A percentile compares a stretch with the other conserved stretches of the same genome.
These are phyloP conservation scores for Chaetomiaceae sp. DNA, from an alignment of 2,329 filamentous ascomycete species.

Conservation along the genomic window DNA sequence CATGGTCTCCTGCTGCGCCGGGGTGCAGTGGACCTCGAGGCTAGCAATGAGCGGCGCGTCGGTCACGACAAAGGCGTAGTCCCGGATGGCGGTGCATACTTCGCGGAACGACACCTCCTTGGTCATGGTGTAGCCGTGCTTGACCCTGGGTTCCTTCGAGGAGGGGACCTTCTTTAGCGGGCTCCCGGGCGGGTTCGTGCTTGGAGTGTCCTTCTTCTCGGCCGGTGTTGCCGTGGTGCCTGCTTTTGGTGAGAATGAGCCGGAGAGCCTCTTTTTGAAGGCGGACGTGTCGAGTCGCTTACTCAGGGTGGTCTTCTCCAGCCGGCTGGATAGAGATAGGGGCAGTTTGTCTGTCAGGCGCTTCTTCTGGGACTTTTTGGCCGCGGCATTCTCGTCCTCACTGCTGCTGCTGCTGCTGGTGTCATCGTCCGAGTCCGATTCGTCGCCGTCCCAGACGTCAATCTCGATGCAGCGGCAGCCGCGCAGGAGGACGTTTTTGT, in stretches of 20 bases:
- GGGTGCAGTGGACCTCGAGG: slow-evolving; percentile 81
- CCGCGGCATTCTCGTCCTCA: slow-evolving; percentile 46
- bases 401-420: slow-evolving; percentile 28
- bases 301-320: slow-evolving; percentile 46
- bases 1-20: slow-evolving; percentile 83
- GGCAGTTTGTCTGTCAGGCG: slow-evolving; percentile 58
- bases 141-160: slow-evolving; percentile 65
- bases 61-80: slow-evolving; percentile 70
- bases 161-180: slow-evolving; percentile 18
- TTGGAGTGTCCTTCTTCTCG: slow-evolving; percentile 11
- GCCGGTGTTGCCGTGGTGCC: neutral
- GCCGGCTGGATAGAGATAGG: slow-evolving; percentile 39
- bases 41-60: slow-evolving; percentile 89
- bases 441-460: slow-evolving; percentile 90
- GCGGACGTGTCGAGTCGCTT: slow-evolving; percentile 37
- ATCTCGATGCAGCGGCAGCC: slow-evolving; percentile 91
- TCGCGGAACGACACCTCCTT: slow-evolving; percentile 81
- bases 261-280: neutral
- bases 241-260: slow-evolving; percentile 14
- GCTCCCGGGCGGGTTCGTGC: neutral
- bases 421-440: slow-evolving; percentile 50
- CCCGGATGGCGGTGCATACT: slow-evolving; percentile 75
- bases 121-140: slow-evolving; percentile 88
- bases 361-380: slow-evolving; percentile 56
- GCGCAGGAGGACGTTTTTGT: slow-evolving; percentile 76